Base-by-base conservation (phyloP, 225 moss, liverwort and hornwort genomes). In the Neckera pumila region DNA sequence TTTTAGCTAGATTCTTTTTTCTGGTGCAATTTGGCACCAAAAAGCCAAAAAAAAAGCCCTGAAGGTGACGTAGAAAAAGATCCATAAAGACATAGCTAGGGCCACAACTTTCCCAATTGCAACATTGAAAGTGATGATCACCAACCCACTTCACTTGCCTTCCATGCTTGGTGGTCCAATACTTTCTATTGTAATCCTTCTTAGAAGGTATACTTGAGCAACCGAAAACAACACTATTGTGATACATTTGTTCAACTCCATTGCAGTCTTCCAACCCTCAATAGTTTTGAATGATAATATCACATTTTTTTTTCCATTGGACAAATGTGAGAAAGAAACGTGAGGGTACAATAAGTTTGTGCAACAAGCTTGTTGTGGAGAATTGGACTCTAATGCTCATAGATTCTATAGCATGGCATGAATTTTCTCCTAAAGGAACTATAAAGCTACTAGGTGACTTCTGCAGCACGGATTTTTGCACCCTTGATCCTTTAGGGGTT, bases 251-350 rank as follows among this genome's bases (percentile, higher is more conserved):
- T 13, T 70, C 13, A 70, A 38, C 4, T 11, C 70, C 12, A 70
- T 13, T 12, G 40, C 40, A 40, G 25, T 40, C 23, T 0, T 7
- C 11, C 38, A 23, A 38, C 6, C 4, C 13, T 3, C 54, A 54
- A 40, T 23, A 14, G 14, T n/a, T 67, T 12, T 9, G 6, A 21
- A 66, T 20, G n/a, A n/a, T 36, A 11, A 11, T 21, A 12, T 9
- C 2, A 20, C 3, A 62, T 3, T n/a, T 33, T n/a, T 2, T 21
- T 2, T 21, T 3, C 1, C 1, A 1, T 67, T 67, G n/a, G n/a
- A 10, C 11, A 67, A n/a, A 67, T n/a, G 11, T 3, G 4, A 3
- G 8, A n/a, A n/a, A 12, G 4, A 62, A 62, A 30, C 4, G 27
- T 62, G 14, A 1, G 7, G 3, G 12, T 13, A 49, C 14, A 62